phyloP scores from a whole-genome alignment of 768 basidiomycete species.

The Suillus paluster region DNA sequence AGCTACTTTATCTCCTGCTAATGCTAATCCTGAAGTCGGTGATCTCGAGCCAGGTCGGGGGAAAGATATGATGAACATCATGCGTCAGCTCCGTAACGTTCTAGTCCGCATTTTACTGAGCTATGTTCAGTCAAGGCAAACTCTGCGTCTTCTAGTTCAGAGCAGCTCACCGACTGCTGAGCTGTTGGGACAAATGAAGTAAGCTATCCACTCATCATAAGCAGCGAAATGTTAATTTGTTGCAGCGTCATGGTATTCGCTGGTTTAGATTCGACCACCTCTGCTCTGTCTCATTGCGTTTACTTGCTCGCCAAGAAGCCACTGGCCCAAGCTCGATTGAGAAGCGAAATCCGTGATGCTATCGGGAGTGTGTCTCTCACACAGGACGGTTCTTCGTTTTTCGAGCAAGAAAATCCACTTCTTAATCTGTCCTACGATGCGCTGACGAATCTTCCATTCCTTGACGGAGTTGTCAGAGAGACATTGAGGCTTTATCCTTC shows the following conservation, averaged over 20 bases:
- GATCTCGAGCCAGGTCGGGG: slow-evolving; percentile 13
- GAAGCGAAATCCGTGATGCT: slow-evolving; percentile 13
- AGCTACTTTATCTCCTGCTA: not conserved
- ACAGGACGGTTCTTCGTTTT: not conserved
- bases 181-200: slow-evolving; percentile 34
- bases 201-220: not conserved
- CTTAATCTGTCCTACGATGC: slow-evolving; percentile 31
- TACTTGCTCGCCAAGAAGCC: slow-evolving; percentile 21
- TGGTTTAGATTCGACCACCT: slow-evolving; percentile 22
- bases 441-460: slow-evolving; percentile 41
- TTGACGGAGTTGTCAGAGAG: slow-evolving; percentile 45
- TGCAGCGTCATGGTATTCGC: slow-evolving; percentile 28
- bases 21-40: slow-evolving; percentile 3
- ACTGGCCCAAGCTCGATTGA: not conserved
- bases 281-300: slow-evolving; percentile 20
- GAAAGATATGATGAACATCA: slow-evolving; percentile 34
- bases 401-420: slow-evolving; percentile 27
- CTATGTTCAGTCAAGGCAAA: slow-evolving; percentile 27
- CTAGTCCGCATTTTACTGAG: not conserved
- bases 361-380: slow-evolving; percentile 16
- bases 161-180: slow-evolving; percentile 27
- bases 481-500: slow-evolving; percentile 38
- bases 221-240: not conserved
- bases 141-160: slow-evolving; percentile 18
- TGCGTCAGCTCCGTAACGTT: slow-evolving; percentile 22